Base-by-base conservation (phyloP, 306 rosid species). In the Dryas alaskensis region DNA sequence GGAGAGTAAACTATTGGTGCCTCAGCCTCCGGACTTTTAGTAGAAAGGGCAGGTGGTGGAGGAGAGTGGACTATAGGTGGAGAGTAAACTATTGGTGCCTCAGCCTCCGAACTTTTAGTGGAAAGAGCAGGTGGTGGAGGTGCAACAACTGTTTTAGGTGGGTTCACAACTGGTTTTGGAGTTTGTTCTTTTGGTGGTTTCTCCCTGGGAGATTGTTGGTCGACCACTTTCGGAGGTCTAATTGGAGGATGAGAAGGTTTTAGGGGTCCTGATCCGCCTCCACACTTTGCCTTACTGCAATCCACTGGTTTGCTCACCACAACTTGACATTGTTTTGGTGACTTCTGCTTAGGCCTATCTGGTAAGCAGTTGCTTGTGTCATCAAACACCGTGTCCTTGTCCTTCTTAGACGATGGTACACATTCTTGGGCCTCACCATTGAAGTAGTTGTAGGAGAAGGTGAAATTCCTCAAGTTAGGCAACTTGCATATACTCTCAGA, bases 201-300 rank as follows among this genome's bases (percentile, higher is more conserved):
- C 19, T 19, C 19, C 19, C 19, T 19, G 19, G 19, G 19, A 19
- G 19, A 19, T 19, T 19, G 19, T 19, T 19, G 19, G 19, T 19
- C 19, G 19, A 19, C 19, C 19, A 19, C 19, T 19, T 19, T 19
- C 19, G 19, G 19, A 19, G 19, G 19, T 19, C 19, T 19, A 19
- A 19, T 19, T 19, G 69, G 75, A 25, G 51, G 3, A 27, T 2
- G 31, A 25, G 63, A 22, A 25, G 84, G 80, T 40, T 76, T 77
- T 44, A 76, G 7, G 1, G 79, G 72, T 4, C 48, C 1, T 1
- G 85, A 17, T 13, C 68, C 63, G 25, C 71, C 81, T n/a, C 87
- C 81, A 70, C 98, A 93, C 55, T 70, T 78, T 3, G 76, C 69
- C 85, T 86, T 89, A 73, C 87, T 66, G 25, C 98, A 93, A 71